phyloP scores from a whole-genome alignment of 176 grass and related monocot species.

The Musa acuminata region DNA sequence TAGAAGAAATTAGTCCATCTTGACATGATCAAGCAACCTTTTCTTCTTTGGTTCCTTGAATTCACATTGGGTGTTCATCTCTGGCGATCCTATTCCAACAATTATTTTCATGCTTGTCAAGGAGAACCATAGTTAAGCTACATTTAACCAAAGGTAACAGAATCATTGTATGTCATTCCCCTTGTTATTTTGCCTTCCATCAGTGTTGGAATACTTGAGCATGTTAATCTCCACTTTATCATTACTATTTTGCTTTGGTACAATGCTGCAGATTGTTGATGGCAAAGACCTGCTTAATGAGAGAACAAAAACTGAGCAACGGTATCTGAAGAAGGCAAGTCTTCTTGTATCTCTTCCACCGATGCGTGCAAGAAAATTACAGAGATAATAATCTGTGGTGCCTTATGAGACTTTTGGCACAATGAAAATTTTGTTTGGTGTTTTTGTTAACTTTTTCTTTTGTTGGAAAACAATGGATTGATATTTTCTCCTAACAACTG shows the following conservation, averaged over 20 bases:
- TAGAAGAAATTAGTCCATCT: no score
- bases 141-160: no score
- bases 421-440: neutral
- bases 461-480: neutral
- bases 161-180: no score
- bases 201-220: neutral
- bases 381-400: neutral
- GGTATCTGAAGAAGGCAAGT: slow-evolving; percentile 68
- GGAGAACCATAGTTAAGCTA: no score
- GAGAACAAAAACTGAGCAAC: slow-evolving; percentile 56
- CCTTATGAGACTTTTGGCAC: neutral
- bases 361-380: neutral
- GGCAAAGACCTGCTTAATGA: slow-evolving; percentile 70
- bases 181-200: no score
- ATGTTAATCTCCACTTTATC: neutral
- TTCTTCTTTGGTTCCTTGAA: no score
- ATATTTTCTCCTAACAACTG: neutral
- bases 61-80: no score
- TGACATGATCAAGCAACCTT: no score
- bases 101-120: no score
- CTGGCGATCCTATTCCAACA: no score
- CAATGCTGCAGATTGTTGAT: slow-evolving; percentile 51
- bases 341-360: no score
- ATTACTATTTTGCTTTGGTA: neutral
- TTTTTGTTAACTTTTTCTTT: neutral